phyloP scores from a whole-genome alignment of 305 asterid species.

The Petunia hybrid region DNA sequence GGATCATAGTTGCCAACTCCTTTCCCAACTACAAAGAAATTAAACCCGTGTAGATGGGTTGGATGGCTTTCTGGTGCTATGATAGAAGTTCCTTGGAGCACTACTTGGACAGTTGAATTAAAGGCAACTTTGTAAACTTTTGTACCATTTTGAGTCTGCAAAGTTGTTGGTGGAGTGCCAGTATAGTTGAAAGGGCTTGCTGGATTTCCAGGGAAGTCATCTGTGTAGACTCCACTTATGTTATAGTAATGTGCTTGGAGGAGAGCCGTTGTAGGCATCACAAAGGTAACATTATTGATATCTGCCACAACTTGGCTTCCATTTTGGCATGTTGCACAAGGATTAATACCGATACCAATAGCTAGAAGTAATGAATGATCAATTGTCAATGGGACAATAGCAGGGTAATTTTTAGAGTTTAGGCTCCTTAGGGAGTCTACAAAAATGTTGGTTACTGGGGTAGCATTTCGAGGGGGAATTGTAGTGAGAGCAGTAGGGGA shows the following conservation, averaged over 20 bases:
- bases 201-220: slow-evolving; percentile 69
- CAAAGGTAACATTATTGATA: slow-evolving; percentile 66
- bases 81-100: slow-evolving; percentile 65
- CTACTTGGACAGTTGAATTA: slow-evolving; percentile 68
- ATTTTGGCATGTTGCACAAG: slow-evolving; percentile 58
- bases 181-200: slow-evolving; percentile 62
- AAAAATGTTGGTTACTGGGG: slow-evolving; percentile 50
- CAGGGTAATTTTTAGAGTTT: slow-evolving; percentile 56
- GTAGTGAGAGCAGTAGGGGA: slow-evolving; percentile 45
- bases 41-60: slow-evolving; percentile 68
- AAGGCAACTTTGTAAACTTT: slow-evolving; percentile 58
- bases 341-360: slow-evolving; percentile 65
- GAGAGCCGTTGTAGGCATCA: slow-evolving; percentile 63
- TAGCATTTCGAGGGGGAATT: slow-evolving; percentile 59
- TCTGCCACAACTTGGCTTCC: slow-evolving; percentile 58
- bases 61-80: slow-evolving; percentile 86
- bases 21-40: slow-evolving; percentile 63
- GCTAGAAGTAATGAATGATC: slow-evolving; percentile 62
- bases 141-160: slow-evolving; percentile 69
- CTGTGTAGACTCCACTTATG: slow-evolving; percentile 59
- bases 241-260: slow-evolving; percentile 69
- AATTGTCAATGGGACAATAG: slow-evolving; percentile 48
- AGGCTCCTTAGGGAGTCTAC: slow-evolving; percentile 64
- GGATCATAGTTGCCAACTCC: slow-evolving; percentile 71
- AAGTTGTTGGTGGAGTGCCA: slow-evolving; percentile 57